Base-by-base conservation (phyloP, 257 asterid genomes). In the Euphrasia confusa region DNA sequence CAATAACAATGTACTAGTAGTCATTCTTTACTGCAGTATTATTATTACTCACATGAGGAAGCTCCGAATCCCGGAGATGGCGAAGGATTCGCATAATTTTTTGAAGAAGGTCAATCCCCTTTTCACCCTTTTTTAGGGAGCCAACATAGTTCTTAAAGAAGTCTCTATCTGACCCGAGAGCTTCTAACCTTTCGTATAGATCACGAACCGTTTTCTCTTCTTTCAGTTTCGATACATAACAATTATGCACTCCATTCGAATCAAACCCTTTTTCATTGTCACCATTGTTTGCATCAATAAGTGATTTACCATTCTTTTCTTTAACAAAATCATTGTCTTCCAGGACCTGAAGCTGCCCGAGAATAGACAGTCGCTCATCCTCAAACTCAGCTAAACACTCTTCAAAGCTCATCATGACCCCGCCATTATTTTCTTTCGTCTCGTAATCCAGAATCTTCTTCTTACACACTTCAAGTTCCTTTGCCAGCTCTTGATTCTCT, bases 401-500 rank as follows among this genome's bases (percentile, higher is more conserved):
- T 58, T 85, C 90, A 78, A 83, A 72, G 68, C 70, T 71, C 37
- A 75, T 73, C 50, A 7, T 35, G 40, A 35, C 2, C 40, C 40
- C 40, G 7, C 10, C 2, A 7, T 35, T 35, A 35, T 35, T 6
- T 35, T 35, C 40, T 35, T 35, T 35, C 40, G 40, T 35, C 10
- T 35, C 10, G 40, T 35, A 35, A 35, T 7, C 40, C 40, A 35
- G 40, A 35, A 35, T 35, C 40, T 35, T 35, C 75, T 80, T 74
- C 71, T 81, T 78, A 44, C 67, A 79, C 2, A 71, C 28, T 52
- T 84, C 87, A 65, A 82, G 30, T 71, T 84, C 93, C 68, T 72
- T 85, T 72, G 81, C 90, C 14, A 85, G 62, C 71, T 83, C 90
- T 35, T 77, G 81, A 5, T 83, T 85, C 52, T 83, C 94, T 73